These are phyloP conservation scores for Abrus pulchellus DNA, from an alignment of 306 rosid genomes.

Conservation along the genomic window DNA sequence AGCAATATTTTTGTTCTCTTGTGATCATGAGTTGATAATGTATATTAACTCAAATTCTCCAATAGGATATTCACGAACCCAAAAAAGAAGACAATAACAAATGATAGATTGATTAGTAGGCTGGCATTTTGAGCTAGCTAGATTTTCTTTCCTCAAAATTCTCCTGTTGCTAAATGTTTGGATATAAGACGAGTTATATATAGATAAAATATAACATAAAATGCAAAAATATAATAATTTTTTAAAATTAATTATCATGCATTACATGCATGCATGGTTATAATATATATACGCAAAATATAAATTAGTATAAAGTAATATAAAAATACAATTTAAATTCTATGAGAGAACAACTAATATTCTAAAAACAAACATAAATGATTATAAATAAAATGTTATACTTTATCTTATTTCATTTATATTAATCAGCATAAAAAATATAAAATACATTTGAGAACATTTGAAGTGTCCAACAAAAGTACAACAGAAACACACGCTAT, in stretches of 20 bases:
- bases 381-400: neutral
- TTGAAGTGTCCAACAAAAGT: neutral
- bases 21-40: conserved; percentile 27
- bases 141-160: neutral
- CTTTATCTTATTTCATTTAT: neutral
- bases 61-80: conserved; percentile 29
- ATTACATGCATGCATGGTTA: neutral
- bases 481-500: neutral
- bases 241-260: neutral
- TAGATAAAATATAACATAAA: neutral
- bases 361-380: neutral
- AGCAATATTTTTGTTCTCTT: conserved; percentile 20
- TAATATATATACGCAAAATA: neutral
- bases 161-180: neutral
- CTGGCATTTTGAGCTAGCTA: conserved; percentile 10
- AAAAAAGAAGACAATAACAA: conserved; percentile 17
- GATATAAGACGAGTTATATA: neutral
- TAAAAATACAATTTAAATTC: neutral
- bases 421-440: neutral
- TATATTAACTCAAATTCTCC: neutral
- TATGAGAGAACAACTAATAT: neutral
- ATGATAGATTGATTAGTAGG: conserved; percentile 16
- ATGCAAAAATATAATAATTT: neutral
- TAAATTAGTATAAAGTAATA: neutral
- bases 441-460: neutral